Evolutionary conservation across 176 grass and related monocot species (phyloP), one percentile per base, ranked within the genome.

Genomic region (Phragmites australis): DNA sequence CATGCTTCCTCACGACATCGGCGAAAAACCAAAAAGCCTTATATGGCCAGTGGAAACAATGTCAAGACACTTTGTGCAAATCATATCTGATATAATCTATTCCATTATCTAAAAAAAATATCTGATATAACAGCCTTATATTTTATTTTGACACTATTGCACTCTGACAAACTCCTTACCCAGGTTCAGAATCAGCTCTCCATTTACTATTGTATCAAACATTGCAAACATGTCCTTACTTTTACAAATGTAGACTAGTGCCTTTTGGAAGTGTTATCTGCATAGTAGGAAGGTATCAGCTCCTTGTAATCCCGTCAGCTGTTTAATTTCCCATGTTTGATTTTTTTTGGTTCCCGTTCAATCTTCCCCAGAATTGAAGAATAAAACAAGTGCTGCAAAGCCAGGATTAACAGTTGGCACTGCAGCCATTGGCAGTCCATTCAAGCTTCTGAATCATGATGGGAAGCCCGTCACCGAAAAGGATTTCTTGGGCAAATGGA

Each of bases 401-500:
- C 87, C 87, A 43, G 89, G 83, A 43, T 68, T 86, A 68, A 83
- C 81, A 48, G 59, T 63, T 40, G 84, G 86, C 60, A 83, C 80
- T 63, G 83, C 90, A 49, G 89, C 89, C 23, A 94, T 90, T 53
- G 94, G 90, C 14, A 92, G 83, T 11, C 87, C 92, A 77, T 94
- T 91, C 74, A 94, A 87, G 57, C 90, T 97, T 63, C 19, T 87
- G 58, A 94, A 79, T 21, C 86, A 89, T 85, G 68, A 84, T 58
- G 81, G 90, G 7, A 85, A 92, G 64, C 76, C 74, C 22, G 76
- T 90, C 68, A 86, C 84, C 7, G 81, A 94, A n/a, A 94, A 90
- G 68, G 70, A 92, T 42, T 94, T 94, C 80, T 59, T 89, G 47
- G 94, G 94, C 22, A 94, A 92, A 76, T 97, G 92, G 85, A 94